Percentiles rank a stretch among this genome's conserved stretches.
Evolutionary conservation across 805 yeast genomes (phyloP).

Genomic region (Ascoidea rubescens): DNA sequence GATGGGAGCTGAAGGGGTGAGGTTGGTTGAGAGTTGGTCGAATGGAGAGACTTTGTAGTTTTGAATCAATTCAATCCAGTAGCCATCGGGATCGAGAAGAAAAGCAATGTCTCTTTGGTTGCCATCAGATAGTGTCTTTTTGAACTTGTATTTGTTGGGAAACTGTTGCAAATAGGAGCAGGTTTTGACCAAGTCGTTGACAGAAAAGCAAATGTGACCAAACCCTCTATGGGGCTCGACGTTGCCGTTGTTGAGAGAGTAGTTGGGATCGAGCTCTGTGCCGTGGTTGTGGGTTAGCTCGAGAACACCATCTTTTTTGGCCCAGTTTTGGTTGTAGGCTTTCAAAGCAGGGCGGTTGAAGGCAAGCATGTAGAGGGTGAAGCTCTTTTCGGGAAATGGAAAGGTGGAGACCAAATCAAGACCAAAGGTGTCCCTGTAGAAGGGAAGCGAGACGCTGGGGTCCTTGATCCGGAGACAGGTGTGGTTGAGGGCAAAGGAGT

Average conservation of each 20-base stretch:
- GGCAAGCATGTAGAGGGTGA: slow-evolving; percentile 58
- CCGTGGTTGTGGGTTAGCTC: slow-evolving; percentile 80
- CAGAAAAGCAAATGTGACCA: slow-evolving; percentile 87
- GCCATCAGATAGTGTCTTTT: slow-evolving; percentile 80
- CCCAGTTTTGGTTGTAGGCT: slow-evolving; percentile 20
- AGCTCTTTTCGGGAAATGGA: slow-evolving; percentile 40
- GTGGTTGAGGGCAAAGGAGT: slow-evolving; percentile 48
- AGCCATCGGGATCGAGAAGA: slow-evolving; percentile 89
- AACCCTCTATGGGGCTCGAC: slow-evolving; percentile 77
- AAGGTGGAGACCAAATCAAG: slow-evolving; percentile 43
- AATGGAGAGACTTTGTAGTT: slow-evolving; percentile 30
- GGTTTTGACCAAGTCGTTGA: slow-evolving; percentile 55
- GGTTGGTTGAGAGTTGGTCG: slow-evolving; percentile 17
- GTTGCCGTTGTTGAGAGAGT: slow-evolving; percentile 66
- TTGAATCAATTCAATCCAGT: slow-evolving; percentile 87
- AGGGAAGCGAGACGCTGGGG: slow-evolving; percentile 56
- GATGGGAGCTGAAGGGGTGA: slow-evolving; percentile 9
- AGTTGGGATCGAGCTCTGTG: slow-evolving; percentile 41
- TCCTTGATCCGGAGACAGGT: slow-evolving; percentile 75
- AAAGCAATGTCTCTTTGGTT: slow-evolving; percentile 90
- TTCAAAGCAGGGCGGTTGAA: slow-evolving; percentile 23
- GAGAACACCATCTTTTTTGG: slow-evolving; percentile 50
- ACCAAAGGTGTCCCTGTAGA: slow-evolving; percentile 65
- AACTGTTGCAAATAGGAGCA: slow-evolving; percentile 42
- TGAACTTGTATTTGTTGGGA: slow-evolving; percentile 51